phyloP scores from a whole-genome alignment of 345 rosid genomes.

The Brassica carinata region DNA sequence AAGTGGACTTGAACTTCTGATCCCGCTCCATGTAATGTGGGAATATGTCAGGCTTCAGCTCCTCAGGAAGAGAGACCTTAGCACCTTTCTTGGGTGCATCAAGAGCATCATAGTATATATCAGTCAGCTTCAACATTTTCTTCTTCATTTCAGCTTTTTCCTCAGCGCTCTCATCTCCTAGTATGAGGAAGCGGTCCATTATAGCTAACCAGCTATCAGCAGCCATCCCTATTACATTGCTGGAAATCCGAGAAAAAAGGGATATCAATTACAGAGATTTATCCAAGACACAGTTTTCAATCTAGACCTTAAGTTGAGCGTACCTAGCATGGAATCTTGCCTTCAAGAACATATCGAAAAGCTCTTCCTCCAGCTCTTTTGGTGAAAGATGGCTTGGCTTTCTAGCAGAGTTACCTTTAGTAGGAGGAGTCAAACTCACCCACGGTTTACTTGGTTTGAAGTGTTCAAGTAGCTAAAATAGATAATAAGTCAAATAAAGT shows the following conservation, averaged over 20 bases:
- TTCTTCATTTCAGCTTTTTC: conserved; percentile 50
- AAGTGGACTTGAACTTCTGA: conserved; percentile 50
- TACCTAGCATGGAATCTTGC: conserved; percentile 66
- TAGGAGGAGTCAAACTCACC: conserved; percentile 44
- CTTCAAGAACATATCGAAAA: conserved; percentile 56
- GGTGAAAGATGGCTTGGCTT: conserved; percentile 49
- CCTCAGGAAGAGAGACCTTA: conserved; percentile 51
- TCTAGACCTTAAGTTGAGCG: neutral
- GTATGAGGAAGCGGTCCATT: conserved; percentile 68
- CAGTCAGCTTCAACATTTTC: conserved; percentile 46
- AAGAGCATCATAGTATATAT: conserved; percentile 76
- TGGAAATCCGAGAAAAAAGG: conserved; percentile 41
- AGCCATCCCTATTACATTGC: conserved; percentile 58
- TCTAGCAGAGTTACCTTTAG: conserved; percentile 11
- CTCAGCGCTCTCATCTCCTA: conserved; percentile 40
- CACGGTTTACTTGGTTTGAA: conserved; percentile 62
- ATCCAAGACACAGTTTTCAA: neutral
- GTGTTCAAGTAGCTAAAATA: conserved; percentile 56
- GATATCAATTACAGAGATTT: neutral
- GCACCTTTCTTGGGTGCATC: conserved; percentile 75
- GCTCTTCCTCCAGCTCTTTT: conserved; percentile 59
- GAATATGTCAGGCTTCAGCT: conserved; percentile 48
- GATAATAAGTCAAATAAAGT: neutral
- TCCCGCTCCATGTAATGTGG: conserved; percentile 67
- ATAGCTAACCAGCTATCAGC: conserved; percentile 72